Conservation (phyloP, 805 yeast species). For the Barnettozyma siamensis region DNA sequence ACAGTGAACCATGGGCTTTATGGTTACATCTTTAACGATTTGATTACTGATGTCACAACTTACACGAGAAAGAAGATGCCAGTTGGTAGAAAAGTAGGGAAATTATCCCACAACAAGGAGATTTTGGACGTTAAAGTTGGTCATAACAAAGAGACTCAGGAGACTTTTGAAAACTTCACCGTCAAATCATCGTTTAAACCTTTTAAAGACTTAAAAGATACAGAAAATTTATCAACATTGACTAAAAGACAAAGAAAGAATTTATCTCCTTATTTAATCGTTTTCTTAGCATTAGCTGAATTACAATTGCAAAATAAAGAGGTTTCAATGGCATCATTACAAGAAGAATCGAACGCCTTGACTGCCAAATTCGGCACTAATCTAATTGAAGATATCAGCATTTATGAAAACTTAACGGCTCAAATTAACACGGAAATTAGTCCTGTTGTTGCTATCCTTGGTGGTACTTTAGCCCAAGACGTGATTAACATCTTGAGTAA, state of each 20-base stretch:
- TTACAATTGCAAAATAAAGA: conserved; percentile 20
- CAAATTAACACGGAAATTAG: conserved; percentile 62
- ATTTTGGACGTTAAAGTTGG: conserved; percentile 33
- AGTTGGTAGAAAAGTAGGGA: conserved; percentile 47
- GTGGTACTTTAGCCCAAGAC: conserved; percentile 89
- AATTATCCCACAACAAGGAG: conserved; percentile 36
- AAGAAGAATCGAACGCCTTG: conserved; percentile 24
- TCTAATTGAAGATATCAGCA: conserved; percentile 34
- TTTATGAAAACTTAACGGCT: conserved; percentile 34
- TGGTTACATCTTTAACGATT: conserved; percentile 77
- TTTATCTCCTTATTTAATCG: conserved; percentile 52
- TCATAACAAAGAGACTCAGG: conserved; percentile 31
- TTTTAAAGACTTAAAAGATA: conserved; percentile 30
- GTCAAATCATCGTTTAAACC: conserved; percentile 33
- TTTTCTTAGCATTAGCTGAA: conserved; percentile 55
- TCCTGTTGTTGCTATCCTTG: conserved; percentile 82
- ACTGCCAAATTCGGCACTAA: conserved; percentile 36
- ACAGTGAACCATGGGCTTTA: conserved; percentile 72
- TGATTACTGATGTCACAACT: conserved; percentile 54
- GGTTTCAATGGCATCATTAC: conserved; percentile 27
- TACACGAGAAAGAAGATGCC: conserved; percentile 47
- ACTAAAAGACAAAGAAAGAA: conserved; percentile 38
- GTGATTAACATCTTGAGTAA: conserved; percentile 75
- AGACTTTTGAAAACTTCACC: conserved; percentile 31
- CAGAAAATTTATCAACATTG: conserved; percentile 20